Percentiles rank a stretch among this genome's conserved stretches.
Conservation (phyloP, 495 filamentous ascomycete genomes). For the Neurospora tetraspora region DNA sequence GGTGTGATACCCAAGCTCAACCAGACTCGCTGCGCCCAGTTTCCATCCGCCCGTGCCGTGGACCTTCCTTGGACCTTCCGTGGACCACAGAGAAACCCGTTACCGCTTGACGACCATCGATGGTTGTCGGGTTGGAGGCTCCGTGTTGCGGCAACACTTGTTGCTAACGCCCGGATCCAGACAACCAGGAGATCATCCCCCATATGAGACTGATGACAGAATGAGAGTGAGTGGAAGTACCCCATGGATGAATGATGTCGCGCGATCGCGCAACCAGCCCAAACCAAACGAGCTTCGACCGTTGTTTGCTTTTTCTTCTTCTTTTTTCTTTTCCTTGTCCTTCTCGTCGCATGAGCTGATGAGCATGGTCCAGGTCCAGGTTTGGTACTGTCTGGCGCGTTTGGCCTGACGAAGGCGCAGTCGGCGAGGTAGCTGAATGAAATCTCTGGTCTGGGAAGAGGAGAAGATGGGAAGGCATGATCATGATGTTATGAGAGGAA, state of each 20-base stretch:
- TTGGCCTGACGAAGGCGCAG: background rate
- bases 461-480: too few relatives aligned
- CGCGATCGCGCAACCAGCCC: background rate
- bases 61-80: background rate
- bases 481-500: background rate
- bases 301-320: background rate
- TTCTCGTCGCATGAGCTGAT: background rate
- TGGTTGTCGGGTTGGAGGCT: background rate
- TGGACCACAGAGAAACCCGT: background rate
- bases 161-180: background rate
- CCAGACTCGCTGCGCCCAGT: background rate
- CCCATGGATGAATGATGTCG: background rate
- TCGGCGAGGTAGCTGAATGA: background rate
- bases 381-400: background rate
- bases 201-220: background rate
- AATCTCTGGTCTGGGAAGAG: too few relatives aligned
- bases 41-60: background rate
- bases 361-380: background rate
- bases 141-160: too few relatives aligned
- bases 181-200: background rate
- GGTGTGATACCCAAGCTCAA: background rate
- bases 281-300: background rate
- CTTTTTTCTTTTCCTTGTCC: background rate
- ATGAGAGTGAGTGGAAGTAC: background rate
- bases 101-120: background rate